Conservation (phyloP, 768 basidiomycete species). For the Hygrophoropsis aurantiaca region DNA sequence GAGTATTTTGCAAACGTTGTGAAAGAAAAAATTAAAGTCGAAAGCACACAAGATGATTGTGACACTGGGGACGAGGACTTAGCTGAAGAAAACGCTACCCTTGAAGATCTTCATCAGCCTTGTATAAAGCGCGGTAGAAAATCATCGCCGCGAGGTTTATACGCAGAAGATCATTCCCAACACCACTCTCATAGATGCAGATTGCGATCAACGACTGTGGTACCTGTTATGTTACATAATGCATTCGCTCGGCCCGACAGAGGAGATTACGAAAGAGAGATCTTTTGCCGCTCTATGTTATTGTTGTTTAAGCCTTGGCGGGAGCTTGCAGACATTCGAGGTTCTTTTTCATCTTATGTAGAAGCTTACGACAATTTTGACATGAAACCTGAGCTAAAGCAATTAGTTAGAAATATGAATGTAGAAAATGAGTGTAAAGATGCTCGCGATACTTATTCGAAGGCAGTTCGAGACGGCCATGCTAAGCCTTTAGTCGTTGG, state of each 20-base stretch:
- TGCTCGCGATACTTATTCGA: neutral
- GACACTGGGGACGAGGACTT: no score
- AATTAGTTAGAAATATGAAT: slow-evolving; percentile 6
- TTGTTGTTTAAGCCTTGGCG: slow-evolving; percentile 7
- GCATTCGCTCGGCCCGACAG: slow-evolving; percentile 1
- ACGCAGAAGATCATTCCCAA: neutral
- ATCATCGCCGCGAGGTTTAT: no score
- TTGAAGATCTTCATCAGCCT: no score
- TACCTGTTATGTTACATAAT: slow-evolving; percentile 7
- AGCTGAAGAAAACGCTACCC: no score
- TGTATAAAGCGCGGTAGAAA: no score
- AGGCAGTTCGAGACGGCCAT: no score
- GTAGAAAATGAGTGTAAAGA: slow-evolving; percentile 10
- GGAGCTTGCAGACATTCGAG: neutral
- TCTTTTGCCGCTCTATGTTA: neutral
- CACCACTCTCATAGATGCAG: neutral
- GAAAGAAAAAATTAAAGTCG: neutral
- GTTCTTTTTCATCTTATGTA: neutral
- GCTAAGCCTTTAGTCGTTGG: no score
- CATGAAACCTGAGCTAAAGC: no score
- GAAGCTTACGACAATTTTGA: neutral
- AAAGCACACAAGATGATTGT: no score
- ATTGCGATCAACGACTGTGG: neutral
- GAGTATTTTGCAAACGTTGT: slow-evolving; percentile 2
- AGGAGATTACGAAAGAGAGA: neutral